Evolutionary conservation across 2,329 filamentous ascomycete species (phyloP), one percentile per base, ranked within the genome.

Genomic region (Apiospora saccharicola): DNA sequence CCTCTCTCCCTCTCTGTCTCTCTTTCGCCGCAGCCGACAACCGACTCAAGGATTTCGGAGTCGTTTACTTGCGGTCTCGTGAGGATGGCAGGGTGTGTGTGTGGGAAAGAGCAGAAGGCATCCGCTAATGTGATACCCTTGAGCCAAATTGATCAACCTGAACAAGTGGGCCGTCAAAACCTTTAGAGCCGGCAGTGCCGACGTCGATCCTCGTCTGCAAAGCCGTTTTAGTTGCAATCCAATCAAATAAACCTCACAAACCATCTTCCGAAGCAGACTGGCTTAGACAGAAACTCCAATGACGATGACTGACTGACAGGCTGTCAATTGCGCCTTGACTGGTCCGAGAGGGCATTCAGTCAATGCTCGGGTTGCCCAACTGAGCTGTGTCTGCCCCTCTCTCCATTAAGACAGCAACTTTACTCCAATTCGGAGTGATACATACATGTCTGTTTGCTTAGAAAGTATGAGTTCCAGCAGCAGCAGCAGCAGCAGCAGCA

Each of bases 151-250:
- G 57, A 64, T 64, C 34, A 64, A 41, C 57, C 57, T 64, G 57
- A 64, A 64, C 8, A 64, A 64, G 57, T 64, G 57, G 57, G 57
- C 22, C 30, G 22, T n/a, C 57, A 41, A 64, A 41, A n/a, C 13
- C 57, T 64, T 64, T 41, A 64, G 53, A 64, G 57, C 57, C 57
- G 57, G 57, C 57, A 64, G 57, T 64, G 57, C 57, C 57, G 57
- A 64, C 57, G 57, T 22, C 22, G 57, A 64, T 64, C 51, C 19
- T 61, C 26, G 22, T n/a, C 41, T 64, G 30, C 30, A 37, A 41
- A 61, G 1, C 34, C 57, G 57, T 64, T 64, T 61, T 64, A 12
- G 57, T 12, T 64, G 34, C 57, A n/a, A 41, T 41, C 57, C 57
- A 64, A 41, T 41, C 30, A 64, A 64, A 64, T 41, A 41, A 41